Percentiles rank a stretch among this genome's conserved stretches.
These are phyloP conservation scores for Fraxinus velutina DNA, from an alignment of 305 asterid genomes.

Conservation along the genomic window DNA sequence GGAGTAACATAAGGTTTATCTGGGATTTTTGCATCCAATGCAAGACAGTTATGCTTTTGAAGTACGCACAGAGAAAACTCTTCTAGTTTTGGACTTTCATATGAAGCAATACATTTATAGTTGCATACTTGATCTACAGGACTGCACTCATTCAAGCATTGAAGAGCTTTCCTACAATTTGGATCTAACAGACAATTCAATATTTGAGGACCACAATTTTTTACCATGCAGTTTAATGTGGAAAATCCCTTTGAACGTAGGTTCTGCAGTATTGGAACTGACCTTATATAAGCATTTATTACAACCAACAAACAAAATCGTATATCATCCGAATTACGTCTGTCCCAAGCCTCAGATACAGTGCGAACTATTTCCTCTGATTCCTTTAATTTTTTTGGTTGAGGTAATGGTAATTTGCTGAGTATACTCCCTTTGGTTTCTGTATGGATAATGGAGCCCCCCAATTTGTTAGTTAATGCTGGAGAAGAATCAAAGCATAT, in stretches of 20 bases:
- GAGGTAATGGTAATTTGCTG: conserved; percentile 46
- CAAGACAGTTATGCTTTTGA: conserved; percentile 83
- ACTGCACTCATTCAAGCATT: conserved; percentile 81
- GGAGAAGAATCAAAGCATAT: conserved; percentile 76
- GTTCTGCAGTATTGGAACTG: conserved; percentile 65
- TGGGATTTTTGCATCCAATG: conserved; percentile 73
- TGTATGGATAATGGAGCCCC: conserved; percentile 47
- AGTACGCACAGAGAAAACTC: conserved; percentile 76
- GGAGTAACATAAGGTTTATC: conserved; percentile 60
- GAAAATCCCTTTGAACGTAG: conserved; percentile 81
- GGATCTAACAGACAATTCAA: conserved; percentile 72
- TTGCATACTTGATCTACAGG: conserved; percentile 94
- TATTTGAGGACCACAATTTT: conserved; percentile 74
- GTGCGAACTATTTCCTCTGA: conserved; percentile 48
- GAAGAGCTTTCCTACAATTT: conserved; percentile 83
- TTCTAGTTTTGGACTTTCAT: conserved; percentile 71
- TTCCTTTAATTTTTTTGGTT: conserved; percentile 42
- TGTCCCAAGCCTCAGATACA: conserved; percentile 70
- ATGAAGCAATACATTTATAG: conserved; percentile 74
- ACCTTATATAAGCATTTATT: conserved; percentile 69
- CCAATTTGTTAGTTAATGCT: conserved; percentile 54
- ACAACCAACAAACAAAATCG: conserved; percentile 75
- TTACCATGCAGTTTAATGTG: conserved; percentile 71
- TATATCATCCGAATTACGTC: conserved; percentile 76
- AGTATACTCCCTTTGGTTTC: conserved; percentile 38